Evolutionary conservation across 495 filamentous ascomycete species (phyloP).

Genomic region (Gamarada debralockiae): DNA sequence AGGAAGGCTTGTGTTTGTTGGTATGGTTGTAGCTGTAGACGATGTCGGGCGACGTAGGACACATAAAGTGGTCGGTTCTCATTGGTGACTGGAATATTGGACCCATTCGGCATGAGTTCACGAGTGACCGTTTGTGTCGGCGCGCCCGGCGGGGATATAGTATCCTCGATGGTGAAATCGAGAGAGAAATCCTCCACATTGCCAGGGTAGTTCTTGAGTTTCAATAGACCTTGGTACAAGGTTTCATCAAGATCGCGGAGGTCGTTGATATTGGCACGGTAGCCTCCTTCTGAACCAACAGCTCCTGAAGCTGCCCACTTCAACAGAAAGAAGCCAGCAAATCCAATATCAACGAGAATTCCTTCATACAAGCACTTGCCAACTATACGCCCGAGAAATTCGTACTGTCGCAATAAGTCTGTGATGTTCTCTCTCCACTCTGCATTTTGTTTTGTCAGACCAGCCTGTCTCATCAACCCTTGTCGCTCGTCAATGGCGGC

Average conservation of each 20-base stretch:
- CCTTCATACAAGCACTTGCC: constrained; percentile 98
- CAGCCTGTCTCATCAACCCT: constrained; percentile 50
- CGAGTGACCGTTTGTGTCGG: constrained; percentile 56
- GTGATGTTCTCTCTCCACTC: constrained; percentile 55
- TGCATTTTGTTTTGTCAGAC: constrained; percentile 45
- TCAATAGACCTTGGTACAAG: constrained; percentile 87
- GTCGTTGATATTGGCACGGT: constrained; percentile 88
- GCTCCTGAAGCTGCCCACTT: constrained; percentile 82
- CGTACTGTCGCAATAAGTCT: constrained; percentile 70
- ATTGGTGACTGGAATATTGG: constrained; percentile 80
- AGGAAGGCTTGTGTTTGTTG: constrained; percentile 85
- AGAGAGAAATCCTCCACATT: constrained; percentile 78
- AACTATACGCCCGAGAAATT: constrained; percentile 88
- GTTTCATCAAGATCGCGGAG: constrained; percentile 87
- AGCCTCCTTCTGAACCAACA: constrained; percentile 60
- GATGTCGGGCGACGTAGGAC: constrained; percentile 81
- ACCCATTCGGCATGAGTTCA: constrained; percentile 71
- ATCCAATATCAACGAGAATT: constrained; percentile 89
- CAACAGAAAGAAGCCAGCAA: constrained; percentile 93
- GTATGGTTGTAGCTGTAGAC: constrained; percentile 72
- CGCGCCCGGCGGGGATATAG: constrained; percentile 52
- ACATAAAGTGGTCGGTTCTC: constrained; percentile 92
- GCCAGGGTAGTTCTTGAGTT: constrained; percentile 83
- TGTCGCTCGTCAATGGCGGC: constrained; percentile 69
- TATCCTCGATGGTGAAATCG: constrained; percentile 88